Base-by-base conservation (phyloP, 106 monocot genomes). In the Chionographis japonica region DNA sequence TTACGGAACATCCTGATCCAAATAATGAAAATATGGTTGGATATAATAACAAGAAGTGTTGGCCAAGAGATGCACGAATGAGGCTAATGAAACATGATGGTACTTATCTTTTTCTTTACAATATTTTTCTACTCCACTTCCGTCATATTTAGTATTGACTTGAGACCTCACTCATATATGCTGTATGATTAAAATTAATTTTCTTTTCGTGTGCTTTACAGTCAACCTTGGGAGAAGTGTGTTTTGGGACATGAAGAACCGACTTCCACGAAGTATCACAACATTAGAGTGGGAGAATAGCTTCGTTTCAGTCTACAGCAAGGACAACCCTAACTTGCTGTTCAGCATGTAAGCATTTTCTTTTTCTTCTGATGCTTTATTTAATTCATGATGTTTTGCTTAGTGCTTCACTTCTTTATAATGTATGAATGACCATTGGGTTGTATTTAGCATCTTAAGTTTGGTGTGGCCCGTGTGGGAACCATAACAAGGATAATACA, bases 21-120 rank as follows among this genome's bases (percentile, higher is more conserved):
- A 99, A 99, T 68, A 99, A 99, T 74, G 98, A 99, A 75, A 99
- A 99, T 67, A 93, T 99, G 98, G 98, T 99, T 52, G 98, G 98
- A 37, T 99, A 99, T 68, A 99, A 99, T 65, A 99, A 99, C 61
- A 99, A 99, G 69, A 99, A 99, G 62, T 99, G 98, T 69, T 99
- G 98, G 98, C 93, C 93, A 10, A 90, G 98, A 64, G 98, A 99
- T 84, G 98, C 93, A 67, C 83, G 98, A 77, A 99, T 99, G 98
- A 80, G 98, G 75, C 90, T 99, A 6, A 99, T 99, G 98, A 99
- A 99, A 57, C 98, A 93, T 81, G 98, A 99, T 88, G 98, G 95
- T 95, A 78, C 9, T 64, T 75, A 62, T 67, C 60, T 42, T 69
- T 39, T 0, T 38, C 63, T 62, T 11, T n/a, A n/a, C 19, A 50